Evolutionary conservation across 139 green algal genomes (phyloP).

Genomic region (Gonium pectorale): DNA sequence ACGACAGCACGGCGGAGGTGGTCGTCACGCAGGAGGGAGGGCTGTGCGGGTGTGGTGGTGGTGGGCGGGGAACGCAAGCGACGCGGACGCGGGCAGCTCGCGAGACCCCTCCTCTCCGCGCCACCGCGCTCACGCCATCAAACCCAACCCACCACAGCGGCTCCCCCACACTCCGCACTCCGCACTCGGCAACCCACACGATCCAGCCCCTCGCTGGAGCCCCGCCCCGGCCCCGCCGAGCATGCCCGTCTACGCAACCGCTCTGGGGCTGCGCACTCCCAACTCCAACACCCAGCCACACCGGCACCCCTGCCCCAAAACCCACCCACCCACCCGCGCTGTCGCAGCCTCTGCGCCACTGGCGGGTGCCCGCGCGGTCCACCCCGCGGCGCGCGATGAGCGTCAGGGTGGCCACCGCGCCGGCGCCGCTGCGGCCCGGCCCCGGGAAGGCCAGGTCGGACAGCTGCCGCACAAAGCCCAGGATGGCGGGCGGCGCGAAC

Average conservation of each 20-base stretch:
- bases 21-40: not conserved
- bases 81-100: too few relatives aligned
- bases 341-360: slow-evolving; percentile 90
- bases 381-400: slow-evolving; percentile 60
- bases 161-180: too few relatives aligned
- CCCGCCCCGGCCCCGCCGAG: too few relatives aligned
- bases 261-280: too few relatives aligned
- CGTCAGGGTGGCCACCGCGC: slow-evolving; percentile 45
- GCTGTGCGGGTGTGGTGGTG: too few relatives aligned
- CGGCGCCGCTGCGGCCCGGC: not conserved
- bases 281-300: not conserved
- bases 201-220: too few relatives aligned
- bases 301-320: not conserved
- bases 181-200: too few relatives aligned
- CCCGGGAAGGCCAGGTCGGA: slow-evolving; percentile 55
- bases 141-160: too few relatives aligned
- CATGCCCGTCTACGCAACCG: too few relatives aligned
- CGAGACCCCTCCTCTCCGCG: too few relatives aligned
- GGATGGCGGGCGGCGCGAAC: slow-evolving; percentile 77
- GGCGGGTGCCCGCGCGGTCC: slow-evolving; percentile 75
- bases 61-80: too few relatives aligned
- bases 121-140: too few relatives aligned
- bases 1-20: not conserved
- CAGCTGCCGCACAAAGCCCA: slow-evolving; percentile 85
- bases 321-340: slow-evolving; percentile 48